These are phyloP conservation scores for Pyrenopolyporus hunteri DNA, from an alignment of 495 filamentous ascomycete genomes.

Conservation along the genomic window DNA sequence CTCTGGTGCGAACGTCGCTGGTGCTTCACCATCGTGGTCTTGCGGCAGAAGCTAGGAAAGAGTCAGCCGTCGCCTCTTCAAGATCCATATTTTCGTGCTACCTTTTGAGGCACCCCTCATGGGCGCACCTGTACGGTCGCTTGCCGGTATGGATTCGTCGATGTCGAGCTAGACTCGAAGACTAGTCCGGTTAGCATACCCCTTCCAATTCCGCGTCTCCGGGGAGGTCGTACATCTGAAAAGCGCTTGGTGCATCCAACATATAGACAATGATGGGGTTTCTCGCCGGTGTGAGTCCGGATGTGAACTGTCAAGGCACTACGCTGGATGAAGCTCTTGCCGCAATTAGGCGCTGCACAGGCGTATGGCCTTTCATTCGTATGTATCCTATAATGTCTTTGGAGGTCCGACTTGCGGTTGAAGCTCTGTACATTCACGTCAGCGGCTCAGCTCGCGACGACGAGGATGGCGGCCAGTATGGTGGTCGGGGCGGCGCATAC, in stretches of 20 bases:
- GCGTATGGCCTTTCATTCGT: constrained; percentile 87
- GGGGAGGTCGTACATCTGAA: constrained; percentile 70
- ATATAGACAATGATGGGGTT: constrained; percentile 83
- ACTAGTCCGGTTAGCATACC: constrained; percentile 62
- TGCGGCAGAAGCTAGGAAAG: constrained; percentile 76
- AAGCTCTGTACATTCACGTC: constrained; percentile 69
- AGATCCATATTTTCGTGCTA: constrained; percentile 46
- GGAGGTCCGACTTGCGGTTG: constrained; percentile 91
- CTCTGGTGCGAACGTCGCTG: constrained; percentile 71
- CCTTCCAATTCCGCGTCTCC: neutral
- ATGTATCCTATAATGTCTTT: constrained; percentile 87
- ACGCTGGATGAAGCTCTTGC: constrained; percentile 89
- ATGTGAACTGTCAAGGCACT: constrained; percentile 87
- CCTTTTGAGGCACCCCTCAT: constrained; percentile 82
- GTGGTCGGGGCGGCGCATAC: constrained; percentile 42
- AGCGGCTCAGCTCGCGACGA: constrained; percentile 25
- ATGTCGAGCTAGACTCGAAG: constrained; percentile 85
- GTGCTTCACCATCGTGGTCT: constrained; percentile 88
- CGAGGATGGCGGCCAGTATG: neutral
- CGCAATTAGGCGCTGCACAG: constrained; percentile 72
- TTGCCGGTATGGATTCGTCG: constrained; percentile 86
- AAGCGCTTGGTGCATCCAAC: constrained; percentile 83
- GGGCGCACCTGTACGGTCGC: constrained; percentile 80
- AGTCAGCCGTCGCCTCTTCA: constrained; percentile 16
- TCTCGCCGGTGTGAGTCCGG: constrained; percentile 87